These are phyloP conservation scores for Fraxinus baroniana DNA, from an alignment of 305 asterid genomes.

Conservation along the genomic window DNA sequence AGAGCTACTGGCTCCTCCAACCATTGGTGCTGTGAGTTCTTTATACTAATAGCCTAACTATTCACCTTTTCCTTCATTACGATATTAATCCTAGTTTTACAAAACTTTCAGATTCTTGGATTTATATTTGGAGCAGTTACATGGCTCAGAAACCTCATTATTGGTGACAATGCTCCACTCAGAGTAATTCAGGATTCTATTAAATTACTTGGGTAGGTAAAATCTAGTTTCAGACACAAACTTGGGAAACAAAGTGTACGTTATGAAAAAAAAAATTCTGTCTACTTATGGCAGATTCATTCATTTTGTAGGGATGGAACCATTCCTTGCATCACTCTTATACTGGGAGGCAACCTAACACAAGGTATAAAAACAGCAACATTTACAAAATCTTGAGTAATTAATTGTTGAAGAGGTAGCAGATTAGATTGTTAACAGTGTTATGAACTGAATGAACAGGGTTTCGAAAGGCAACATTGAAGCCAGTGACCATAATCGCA, in stretches of 20 bases:
- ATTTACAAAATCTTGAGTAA: background rate
- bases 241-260: background rate
- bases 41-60: background rate
- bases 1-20: slow-evolving; percentile 72
- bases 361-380: slow-evolving; percentile 54
- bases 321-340: slow-evolving; percentile 78
- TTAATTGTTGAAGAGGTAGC: background rate
- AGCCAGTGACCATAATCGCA: slow-evolving; percentile 34
- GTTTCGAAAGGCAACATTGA: slow-evolving; percentile 52
- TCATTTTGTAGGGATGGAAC: slow-evolving; percentile 60
- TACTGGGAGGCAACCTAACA: slow-evolving; percentile 80
- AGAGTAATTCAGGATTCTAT: slow-evolving; percentile 59
- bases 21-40: slow-evolving; percentile 58
- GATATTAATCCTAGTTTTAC: background rate
- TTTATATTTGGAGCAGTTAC: slow-evolving; percentile 58
- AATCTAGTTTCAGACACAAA: background rate
- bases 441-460: slow-evolving; percentile 42
- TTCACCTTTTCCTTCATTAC: background rate
- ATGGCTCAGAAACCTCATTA: slow-evolving; percentile 59
- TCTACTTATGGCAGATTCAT: background rate
- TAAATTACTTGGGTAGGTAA: slow-evolving; percentile 58
- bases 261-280: background rate
- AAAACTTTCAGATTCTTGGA: slow-evolving; percentile 49
- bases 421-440: background rate
- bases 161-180: slow-evolving; percentile 69